These are phyloP conservation scores for Neurospora sp. DNA, from an alignment of 495 filamentous ascomycete genomes.

Conservation along the genomic window DNA sequence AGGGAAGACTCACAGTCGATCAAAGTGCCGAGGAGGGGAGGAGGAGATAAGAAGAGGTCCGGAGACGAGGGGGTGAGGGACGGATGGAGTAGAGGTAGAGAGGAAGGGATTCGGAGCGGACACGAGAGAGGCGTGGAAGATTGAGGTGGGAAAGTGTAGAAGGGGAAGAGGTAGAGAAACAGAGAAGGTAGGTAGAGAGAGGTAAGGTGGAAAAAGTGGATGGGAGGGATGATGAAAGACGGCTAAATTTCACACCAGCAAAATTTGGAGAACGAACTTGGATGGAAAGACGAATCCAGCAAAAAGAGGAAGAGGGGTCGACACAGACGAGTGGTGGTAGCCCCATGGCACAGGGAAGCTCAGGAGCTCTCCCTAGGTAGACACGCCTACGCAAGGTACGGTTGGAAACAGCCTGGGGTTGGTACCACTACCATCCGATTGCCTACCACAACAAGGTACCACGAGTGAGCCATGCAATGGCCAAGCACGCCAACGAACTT, in stretches of 20 bases:
- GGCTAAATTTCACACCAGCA: background rate
- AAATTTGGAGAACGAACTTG: background rate
- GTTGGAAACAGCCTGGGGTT: background rate
- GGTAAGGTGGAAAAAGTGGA: slow-evolving; percentile 5
- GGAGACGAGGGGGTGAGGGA: slow-evolving; percentile 1
- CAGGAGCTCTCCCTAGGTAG: background rate
- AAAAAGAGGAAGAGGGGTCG: background rate
- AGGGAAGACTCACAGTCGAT: background rate
- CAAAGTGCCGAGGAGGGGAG: background rate
- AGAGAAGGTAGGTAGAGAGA: slow-evolving; percentile 16
- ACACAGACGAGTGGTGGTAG: background rate
- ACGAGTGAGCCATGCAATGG: background rate
- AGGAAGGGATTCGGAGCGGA: background rate
- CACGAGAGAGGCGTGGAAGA: slow-evolving; percentile 1
- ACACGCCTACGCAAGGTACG: background rate
- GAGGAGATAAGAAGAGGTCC: background rate
- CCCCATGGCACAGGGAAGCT: background rate
- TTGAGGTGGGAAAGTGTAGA: background rate
- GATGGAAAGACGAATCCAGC: background rate
- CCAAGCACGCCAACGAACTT: background rate
- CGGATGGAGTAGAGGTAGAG: background rate
- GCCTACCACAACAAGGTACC: background rate
- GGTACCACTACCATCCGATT: background rate
- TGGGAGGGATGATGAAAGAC: slow-evolving; percentile 5
- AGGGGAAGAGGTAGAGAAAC: slow-evolving; percentile 11